A percentile compares a stretch with the other conserved stretches of the same genome.
These are phyloP conservation scores for Hsuehochloa calcarea DNA, from an alignment of 176 grass and related monocot species.

Conservation along the genomic window DNA sequence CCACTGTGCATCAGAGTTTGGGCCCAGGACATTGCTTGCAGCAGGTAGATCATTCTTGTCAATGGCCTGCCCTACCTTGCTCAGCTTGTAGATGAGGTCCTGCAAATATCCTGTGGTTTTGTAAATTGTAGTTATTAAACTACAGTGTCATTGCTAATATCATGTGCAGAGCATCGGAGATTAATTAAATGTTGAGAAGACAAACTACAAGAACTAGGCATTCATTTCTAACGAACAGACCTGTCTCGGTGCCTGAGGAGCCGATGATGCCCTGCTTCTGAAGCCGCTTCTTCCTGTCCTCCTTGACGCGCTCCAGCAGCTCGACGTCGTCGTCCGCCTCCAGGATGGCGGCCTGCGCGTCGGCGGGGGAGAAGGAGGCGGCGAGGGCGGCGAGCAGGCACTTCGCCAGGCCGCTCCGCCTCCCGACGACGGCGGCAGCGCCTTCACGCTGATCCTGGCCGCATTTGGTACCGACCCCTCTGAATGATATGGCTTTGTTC, in stretches of 20 bases:
- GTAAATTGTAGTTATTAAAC: slow-evolving; percentile 20
- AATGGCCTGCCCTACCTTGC: slow-evolving; percentile 94
- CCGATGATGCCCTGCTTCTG: slow-evolving; percentile 79
- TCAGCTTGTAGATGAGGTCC: slow-evolving; percentile 86
- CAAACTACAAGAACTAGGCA: neutral
- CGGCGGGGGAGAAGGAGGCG: slow-evolving; percentile 10
- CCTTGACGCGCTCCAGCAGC: slow-evolving; percentile 79
- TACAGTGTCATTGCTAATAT: neutral
- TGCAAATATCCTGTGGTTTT: slow-evolving; percentile 76
- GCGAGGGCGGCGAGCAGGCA: slow-evolving; percentile 51
- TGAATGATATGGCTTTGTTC: neutral
- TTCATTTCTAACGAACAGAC: slow-evolving; percentile 19
- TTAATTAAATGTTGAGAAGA: neutral
- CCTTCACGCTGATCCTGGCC: neutral
- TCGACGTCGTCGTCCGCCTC: slow-evolving; percentile 87
- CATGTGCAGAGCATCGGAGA: neutral
- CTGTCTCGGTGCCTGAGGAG: slow-evolving; percentile 60
- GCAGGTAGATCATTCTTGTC: slow-evolving; percentile 71
- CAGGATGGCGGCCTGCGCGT: slow-evolving; percentile 53
- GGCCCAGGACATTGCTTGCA: slow-evolving; percentile 63
- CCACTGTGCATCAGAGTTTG: slow-evolving; percentile 49
- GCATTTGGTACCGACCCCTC: neutral
- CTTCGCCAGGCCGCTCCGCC: slow-evolving; percentile 40
- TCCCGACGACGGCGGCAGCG: slow-evolving; percentile 20
- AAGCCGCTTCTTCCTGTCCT: slow-evolving; percentile 81